Evolutionary conservation across 2,329 filamentous ascomycete genomes (phyloP), one percentile per base, ranked within the genome.

Genomic region (Penicillium sp.): DNA sequence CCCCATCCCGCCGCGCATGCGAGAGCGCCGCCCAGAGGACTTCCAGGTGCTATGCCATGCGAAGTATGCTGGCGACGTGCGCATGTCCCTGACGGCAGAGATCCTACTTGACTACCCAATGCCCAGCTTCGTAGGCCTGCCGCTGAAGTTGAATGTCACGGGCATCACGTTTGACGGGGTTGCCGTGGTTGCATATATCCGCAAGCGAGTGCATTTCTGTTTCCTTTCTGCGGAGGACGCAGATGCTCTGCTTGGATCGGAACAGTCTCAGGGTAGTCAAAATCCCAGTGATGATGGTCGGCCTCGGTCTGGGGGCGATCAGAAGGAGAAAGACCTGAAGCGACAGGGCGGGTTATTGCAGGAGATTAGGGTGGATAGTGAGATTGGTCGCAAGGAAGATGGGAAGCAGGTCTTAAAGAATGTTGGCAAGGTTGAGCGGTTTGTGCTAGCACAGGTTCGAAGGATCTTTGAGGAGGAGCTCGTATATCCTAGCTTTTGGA

Each of bases 381-480:
- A 99, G 77, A 99, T 99, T 73, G 94, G 94, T 7, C 88, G 94
- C 72, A 87, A 92, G 64, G 92, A 95, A 68, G 88, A 89, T 59
- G 91, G 91, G 27, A 96, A 94, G 77, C 93, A 97, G 78, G 94
- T 93, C 46, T 78, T 99, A 59, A 97, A 97, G 81, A 99, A 99
- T 73, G 93, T 99, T 49, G 93, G 94, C 58, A 99, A 99, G 81
- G 94, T 99, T 57, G 94, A 99, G 79, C 89, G 91, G 68, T 99
- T 99, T 73, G 91, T 99, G 55, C 81, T 99, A 58, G 93, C 97
- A 73, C 93, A 97, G 76, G 94, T 99, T 60, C 87, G 93, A 71
- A 85, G 92, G 70, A 97, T 99, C 67, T 97, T 99, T 70, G 94
- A 99, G 76, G 94, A 97, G 72, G 94, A 99, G 74, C 94, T 97